Evolutionary conservation across 495 filamentous ascomycete species (phyloP).

Genomic region (Aspergillus ostianus): DNA sequence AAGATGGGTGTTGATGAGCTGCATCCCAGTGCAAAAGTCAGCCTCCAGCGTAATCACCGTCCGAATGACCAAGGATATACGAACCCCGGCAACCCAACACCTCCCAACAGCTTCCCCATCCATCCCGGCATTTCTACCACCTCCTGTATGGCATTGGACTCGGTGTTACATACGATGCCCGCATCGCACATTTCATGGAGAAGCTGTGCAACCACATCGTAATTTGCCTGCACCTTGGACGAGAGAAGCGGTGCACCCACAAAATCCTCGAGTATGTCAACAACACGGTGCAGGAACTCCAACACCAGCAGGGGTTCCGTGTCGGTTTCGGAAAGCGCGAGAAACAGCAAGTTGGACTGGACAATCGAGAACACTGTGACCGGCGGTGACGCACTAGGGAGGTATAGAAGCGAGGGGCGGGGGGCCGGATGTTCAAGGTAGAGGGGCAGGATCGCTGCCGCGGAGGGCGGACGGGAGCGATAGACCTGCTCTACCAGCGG

Average conservation of each 20-base stretch:
- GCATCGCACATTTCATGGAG: conserved; percentile 96
- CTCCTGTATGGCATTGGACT: conserved; percentile 90
- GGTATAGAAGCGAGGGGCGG: conserved; percentile 80
- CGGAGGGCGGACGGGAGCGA: conserved; percentile 71
- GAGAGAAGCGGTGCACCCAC: conserved; percentile 85
- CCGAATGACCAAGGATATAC: conserved; percentile 14
- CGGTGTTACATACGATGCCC: conserved; percentile 83
- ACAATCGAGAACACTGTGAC: conserved; percentile 83
- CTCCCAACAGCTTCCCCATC: conserved; percentile 87
- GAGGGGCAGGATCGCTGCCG: conserved; percentile 72
- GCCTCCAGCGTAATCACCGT: background rate
- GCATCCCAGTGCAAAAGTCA: conserved; percentile 4
- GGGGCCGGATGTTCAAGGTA: conserved; percentile 84
- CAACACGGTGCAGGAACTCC: conserved; percentile 91
- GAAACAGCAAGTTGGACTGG: conserved; percentile 84
- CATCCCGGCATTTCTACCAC: conserved; percentile 85
- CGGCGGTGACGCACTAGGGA: conserved; percentile 78
- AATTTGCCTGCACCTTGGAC: conserved; percentile 79
- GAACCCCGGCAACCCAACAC: conserved; percentile 76
- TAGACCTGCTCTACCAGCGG: conserved; percentile 69
- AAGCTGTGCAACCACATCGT: conserved; percentile 92
- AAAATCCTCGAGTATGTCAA: conserved; percentile 94
- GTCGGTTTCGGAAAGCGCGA: conserved; percentile 78
- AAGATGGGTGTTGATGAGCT: conserved; percentile 46
- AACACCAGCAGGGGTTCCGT: conserved; percentile 91